Evolutionary conservation across 2,329 filamentous ascomycete species (phyloP), one percentile per base, ranked within the genome.

Genomic region (Trichophyton mentagrophytes): DNA sequence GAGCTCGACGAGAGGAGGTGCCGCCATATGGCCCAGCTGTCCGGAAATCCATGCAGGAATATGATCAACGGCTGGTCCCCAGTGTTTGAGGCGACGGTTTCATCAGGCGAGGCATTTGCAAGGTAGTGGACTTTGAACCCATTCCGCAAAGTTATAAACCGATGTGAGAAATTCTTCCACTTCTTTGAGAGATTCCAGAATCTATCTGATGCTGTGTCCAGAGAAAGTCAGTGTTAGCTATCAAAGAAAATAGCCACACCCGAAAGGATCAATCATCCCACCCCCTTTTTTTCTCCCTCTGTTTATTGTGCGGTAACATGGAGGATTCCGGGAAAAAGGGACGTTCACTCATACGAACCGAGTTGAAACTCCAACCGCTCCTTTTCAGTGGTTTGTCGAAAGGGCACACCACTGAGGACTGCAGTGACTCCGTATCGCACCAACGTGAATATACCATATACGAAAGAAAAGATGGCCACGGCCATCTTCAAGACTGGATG

Each of bases 11-110:
- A 69, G 20, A 83, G 69, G 25, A 81, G 69, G 58, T 77, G 71
- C 53, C 75, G 74, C 80, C 80, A 85, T 58, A 84, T 70, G 9
- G 77, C 73, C 70, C 75, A 82, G 61, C 80, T 82, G 65, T 85
- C 82, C 5, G 82, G 82, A 62, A 83, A 85, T 42, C 82, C 82
- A 68, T 84, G 82, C 17, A 84, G 71, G 65, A 83, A 80, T 46
- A 84, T 74, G 25, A 81, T 73, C 15, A 83, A 68, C 0, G 74
- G 72, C 58, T 70, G 74, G 9, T 64, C 62, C 22, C 64, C 40
- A 60, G 62, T 62, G 58, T 25, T 55, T 63, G 65, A 60, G 17
- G 44, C 63, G 20, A 60, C 63, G 13, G 46, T 59, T 69, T 70
- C 63, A 51, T 63, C 61, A 3, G 65, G 60, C 8, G 64, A 58